Base-by-base conservation (phyloP, 441 rosid species). In the Populus hybrid region DNA sequence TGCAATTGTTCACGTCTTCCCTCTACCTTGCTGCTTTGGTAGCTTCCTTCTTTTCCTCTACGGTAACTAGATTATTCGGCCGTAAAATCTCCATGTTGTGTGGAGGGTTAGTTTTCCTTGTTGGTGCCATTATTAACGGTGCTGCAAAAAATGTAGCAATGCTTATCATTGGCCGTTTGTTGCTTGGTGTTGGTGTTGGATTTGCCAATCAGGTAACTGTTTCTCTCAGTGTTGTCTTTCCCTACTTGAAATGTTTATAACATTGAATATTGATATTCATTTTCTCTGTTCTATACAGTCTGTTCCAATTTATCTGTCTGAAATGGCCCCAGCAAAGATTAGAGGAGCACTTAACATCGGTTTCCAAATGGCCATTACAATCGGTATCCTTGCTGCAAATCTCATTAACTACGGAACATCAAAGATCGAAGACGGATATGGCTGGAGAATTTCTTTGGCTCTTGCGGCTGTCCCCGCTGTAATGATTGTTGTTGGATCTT, bases 151-250 rank as follows among this genome's bases (percentile, higher is more conserved):
- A 87, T 11, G 74, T 87, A 4, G 82, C 64, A 2, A 79, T 87
- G 89, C 88, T 85, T 50, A 89, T 89, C 76, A 23, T 89, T 16
- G 90, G 92, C 36, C 87, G 89, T 64, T 69, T 89, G 71, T 40
- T 85, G 77, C 92, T 87, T 36, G 92, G 90, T 29, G 84, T 89
- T 1, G 92, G 90, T 59, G 89, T 89, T 74, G 92, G 90, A 6
- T 87, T 89, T 33, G 88, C 88, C 64, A 89, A 87, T 74, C 90
- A 88, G 88, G 88, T 86, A 28, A 45, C 18, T 45, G 53, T 14
- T 59, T 71, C 18, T 72, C 12, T 23, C 74, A 75, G 79, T 76
- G 77, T 11, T 3, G 18, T 14, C 53, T 12, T 33, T 33, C 35
- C 6, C 35, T 33, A 33, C 35, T 45, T 12, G 53, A 45, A 45